phyloP scores from a whole-genome alignment of 345 rosid genomes.

The Pseudoturritis turrita region DNA sequence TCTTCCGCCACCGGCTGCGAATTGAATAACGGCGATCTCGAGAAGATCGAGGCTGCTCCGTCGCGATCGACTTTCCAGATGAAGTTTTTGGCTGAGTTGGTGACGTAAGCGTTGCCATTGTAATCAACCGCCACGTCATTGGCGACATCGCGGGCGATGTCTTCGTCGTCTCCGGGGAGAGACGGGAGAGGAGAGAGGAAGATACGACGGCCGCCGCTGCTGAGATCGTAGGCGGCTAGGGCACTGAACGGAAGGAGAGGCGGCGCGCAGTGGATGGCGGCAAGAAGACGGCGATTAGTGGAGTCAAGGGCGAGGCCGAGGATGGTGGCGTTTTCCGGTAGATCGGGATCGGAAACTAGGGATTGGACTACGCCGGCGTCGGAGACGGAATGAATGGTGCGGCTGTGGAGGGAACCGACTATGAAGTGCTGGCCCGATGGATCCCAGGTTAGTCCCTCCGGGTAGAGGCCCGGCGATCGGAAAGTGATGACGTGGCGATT shows the following conservation, averaged over 20 bases:
- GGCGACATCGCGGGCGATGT: conserved; percentile 35
- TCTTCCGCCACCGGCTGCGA: conserved; percentile 41
- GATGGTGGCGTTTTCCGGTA: conserved; percentile 59
- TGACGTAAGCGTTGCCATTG: conserved; percentile 78
- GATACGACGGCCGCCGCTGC: conserved; percentile 34
- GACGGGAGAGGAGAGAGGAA: conserved; percentile 32
- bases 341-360: conserved; percentile 47
- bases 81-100: conserved; percentile 71
- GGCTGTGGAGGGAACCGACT: conserved; percentile 64
- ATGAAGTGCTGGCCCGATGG: conserved; percentile 67
- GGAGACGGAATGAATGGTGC: conserved; percentile 64
- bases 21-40: conserved; percentile 49
- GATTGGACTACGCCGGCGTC: conserved; percentile 70
- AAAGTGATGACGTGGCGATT: conserved; percentile 56
- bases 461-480: conserved; percentile 65
- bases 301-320: conserved; percentile 61
- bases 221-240: conserved; percentile 84
- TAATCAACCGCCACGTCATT: conserved; percentile 74
- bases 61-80: conserved; percentile 72
- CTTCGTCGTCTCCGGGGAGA: conserved; percentile 14
- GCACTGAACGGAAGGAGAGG: conserved; percentile 77
- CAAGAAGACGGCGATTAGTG: conserved; percentile 57
- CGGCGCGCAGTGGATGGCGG: conserved; percentile 35
- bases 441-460: conserved; percentile 74
- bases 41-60: conserved; percentile 68